Conservation (phyloP, 83 land plant species). For the Thuja plicata region DNA sequence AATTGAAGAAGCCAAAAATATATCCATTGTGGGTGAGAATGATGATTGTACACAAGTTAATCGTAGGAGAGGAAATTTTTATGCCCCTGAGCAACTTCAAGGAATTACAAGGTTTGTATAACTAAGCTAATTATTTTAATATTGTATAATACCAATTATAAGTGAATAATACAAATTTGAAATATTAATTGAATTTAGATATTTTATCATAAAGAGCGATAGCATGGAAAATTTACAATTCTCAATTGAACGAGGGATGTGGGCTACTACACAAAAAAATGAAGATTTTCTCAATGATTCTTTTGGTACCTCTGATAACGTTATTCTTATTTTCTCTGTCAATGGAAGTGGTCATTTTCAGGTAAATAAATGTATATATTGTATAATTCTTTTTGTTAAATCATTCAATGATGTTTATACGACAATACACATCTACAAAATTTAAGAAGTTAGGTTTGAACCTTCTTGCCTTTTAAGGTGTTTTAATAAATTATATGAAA, state of each 20-base stretch:
- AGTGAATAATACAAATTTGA: not conserved
- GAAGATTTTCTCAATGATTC: slow-evolving; percentile 48
- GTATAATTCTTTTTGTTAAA: too few species aligned
- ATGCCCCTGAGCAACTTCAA: slow-evolving; percentile 4
- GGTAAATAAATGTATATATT: slow-evolving; percentile 12
- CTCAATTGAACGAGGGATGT: slow-evolving; percentile 35
- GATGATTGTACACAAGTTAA: not conserved
- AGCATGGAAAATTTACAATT: slow-evolving; percentile 37
- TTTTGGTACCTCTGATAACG: slow-evolving; percentile 35
- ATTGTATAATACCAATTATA: too few species aligned
- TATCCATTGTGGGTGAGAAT: too few species aligned
- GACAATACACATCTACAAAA: too few species aligned
- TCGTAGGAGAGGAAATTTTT: not conserved
- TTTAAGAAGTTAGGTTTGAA: too few species aligned
- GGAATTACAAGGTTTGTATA: slow-evolving; percentile 9
- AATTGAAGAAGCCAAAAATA: too few species aligned
- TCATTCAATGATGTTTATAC: too few species aligned
- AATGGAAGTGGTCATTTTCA: slow-evolving; percentile 49
- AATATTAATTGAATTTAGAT: slow-evolving; percentile 15
- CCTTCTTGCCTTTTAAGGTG: too few species aligned
- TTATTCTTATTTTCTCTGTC: slow-evolving; percentile 43
- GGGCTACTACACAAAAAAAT: slow-evolving; percentile 46
- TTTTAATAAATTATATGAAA: too few species aligned
- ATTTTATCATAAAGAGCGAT: slow-evolving; percentile 43
- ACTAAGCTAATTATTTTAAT: too few species aligned